These are phyloP conservation scores for Saccharomyces paradoxus DNA, from an alignment of 805 yeast species.

Conservation along the genomic window DNA sequence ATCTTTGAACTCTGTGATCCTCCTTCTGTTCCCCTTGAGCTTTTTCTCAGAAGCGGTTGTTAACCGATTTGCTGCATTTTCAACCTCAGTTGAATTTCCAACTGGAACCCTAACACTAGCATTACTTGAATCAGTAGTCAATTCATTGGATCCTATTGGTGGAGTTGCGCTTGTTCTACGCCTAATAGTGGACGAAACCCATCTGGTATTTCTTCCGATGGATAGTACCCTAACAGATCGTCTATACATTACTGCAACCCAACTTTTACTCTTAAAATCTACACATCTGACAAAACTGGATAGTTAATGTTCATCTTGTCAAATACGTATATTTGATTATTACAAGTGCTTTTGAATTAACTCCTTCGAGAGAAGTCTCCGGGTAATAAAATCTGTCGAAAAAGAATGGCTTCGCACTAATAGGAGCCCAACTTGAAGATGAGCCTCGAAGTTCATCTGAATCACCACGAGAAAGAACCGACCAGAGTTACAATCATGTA, in stretches of 20 bases:
- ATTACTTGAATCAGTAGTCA: not conserved
- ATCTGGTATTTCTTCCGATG: not conserved
- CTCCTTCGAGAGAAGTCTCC: not conserved
- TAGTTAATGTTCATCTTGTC: not conserved
- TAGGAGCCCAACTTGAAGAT: not conserved
- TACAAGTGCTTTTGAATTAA: not conserved
- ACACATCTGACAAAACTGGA: not conserved
- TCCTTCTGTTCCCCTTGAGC: slow-evolving; percentile 30
- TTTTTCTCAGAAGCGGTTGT: not conserved
- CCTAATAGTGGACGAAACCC: not conserved
- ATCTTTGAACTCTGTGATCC: slow-evolving; percentile 57
- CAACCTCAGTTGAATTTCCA: not conserved
- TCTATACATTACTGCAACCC: not conserved
- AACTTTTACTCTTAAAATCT: not conserved
- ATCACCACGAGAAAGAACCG: not conserved
- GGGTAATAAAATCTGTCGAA: not conserved
- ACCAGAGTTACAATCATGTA: not conserved
- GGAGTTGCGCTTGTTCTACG: not conserved
- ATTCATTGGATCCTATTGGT: not conserved
- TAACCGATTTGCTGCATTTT: not conserved
- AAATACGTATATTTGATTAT: not conserved
- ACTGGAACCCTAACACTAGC: not conserved
- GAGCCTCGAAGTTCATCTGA: not conserved
- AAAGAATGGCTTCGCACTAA: not conserved
- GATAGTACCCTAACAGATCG: not conserved